Base-by-base conservation (phyloP, 345 rosid species). In the Acer yangbiense region DNA sequence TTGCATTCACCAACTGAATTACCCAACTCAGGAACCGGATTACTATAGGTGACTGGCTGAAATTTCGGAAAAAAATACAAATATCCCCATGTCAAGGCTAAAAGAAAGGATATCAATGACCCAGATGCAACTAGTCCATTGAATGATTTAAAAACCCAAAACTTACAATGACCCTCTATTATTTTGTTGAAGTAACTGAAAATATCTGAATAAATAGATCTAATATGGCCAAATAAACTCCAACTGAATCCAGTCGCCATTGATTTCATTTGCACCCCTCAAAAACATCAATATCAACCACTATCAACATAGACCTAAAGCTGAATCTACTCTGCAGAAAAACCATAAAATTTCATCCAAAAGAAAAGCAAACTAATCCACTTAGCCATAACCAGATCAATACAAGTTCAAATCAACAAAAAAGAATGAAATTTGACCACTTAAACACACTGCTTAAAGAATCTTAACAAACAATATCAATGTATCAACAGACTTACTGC, bases 51-150 rank as follows among this genome's bases (percentile, higher is more conserved):
- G 18, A 61, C 78, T 1, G 88, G 91, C 61, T 71, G 85, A 81
- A 78, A 78, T 57, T 69, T 80, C 1, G 92, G 92, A 65, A 84
- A 78, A 66, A 89, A 71, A 67, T 75, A 80, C 63, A 83, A 66
- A 72, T 82, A 90, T 25, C 83, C 86, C 74, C 83, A 89, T 44
- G 82, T 71, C 35, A 80, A 21, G 55, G 80, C 92, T 73, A 86
- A 50, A 72, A 89, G 77, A 70, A 89, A 90, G 14, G 85, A 78
- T 12, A 89, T 9, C 57, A 82, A 69, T 17, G 87, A 85, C 18
- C 85, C 87, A 46, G 85, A 58, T 11, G 75, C 80, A 43, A 82
- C 17, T 72, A 83, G 71, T 55, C 87, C 89, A 80, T 79, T 76
- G 48, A 83, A 74, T 3, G 92, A 81, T 69, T 80, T 84, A 57